A percentile compares a stretch with the other conserved stretches of the same genome.
These are phyloP conservation scores for apple (Malus domestica) DNA, from an alignment of 306 rosid species.

Conservation along the genomic window ASM211411v1 NC_041803.1:7984001-7984500, in stretches of 20 bases:
- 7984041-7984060: neutral
- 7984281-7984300: constrained; percentile 49
- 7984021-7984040: neutral
- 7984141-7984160: neutral
- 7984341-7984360: constrained; percentile 75
- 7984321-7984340: constrained; percentile 88
- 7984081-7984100: neutral
- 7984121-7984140: neutral
- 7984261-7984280: constrained; percentile 19
- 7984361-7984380: constrained; percentile 71
- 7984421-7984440: neutral
- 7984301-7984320: constrained; percentile 95
- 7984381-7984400: constrained; percentile 77
- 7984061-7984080: neutral
- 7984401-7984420: constrained; percentile 7
- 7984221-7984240: neutral
- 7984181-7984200: neutral
- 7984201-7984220: neutral
- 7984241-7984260: neutral
- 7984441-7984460: neutral
- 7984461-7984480: neutral
- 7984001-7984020: neutral
- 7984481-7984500: neutral
- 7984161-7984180: neutral
- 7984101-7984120: neutral